phyloP scores from a whole-genome alignment of 2,329 filamentous ascomycete species.

The Xylariaceae sp. region DNA sequence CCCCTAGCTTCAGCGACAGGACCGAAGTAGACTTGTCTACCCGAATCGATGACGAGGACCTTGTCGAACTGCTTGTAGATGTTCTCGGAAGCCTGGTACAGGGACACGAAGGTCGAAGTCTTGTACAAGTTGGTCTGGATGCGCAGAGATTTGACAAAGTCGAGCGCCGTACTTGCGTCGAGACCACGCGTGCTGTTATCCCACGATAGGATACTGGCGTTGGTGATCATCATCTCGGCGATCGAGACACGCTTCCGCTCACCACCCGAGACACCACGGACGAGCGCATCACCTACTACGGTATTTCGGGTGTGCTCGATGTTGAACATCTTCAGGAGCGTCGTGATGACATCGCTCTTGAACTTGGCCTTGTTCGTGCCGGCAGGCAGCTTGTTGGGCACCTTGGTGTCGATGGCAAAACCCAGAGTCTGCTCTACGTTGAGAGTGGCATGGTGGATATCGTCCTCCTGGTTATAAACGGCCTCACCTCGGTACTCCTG shows the following conservation, averaged over 20 bases:
- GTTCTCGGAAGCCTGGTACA: conserved; percentile 81
- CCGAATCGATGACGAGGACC: conserved; percentile 73
- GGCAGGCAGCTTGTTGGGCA: conserved; percentile 70
- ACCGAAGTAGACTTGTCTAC: conserved; percentile 72
- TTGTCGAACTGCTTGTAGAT: conserved; percentile 79
- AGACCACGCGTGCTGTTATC: conserved; percentile 68
- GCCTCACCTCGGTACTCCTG: conserved; percentile 73
- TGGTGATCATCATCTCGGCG: conserved; percentile 75
- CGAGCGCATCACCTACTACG: conserved; percentile 74
- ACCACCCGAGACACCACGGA: conserved; percentile 74
- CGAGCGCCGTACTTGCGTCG: conserved; percentile 62
- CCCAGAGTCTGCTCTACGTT: conserved; percentile 83
- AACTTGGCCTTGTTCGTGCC: conserved; percentile 69
- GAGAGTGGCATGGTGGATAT: conserved; percentile 77
- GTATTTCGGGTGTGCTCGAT: conserved; percentile 85
- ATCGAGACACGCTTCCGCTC: conserved; percentile 79
- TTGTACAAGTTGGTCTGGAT: conserved; percentile 80
- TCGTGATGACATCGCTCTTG: conserved; percentile 68
- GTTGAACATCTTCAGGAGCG: conserved; percentile 86
- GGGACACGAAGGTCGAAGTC: conserved; percentile 76
- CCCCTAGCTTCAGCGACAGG: conserved; percentile 58
- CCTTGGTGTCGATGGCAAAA: conserved; percentile 81
- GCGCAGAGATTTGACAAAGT: conserved; percentile 64
- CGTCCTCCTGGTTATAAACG: conserved; percentile 82
- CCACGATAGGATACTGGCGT: conserved; percentile 67